A percentile compares a stretch with the other conserved stretches of the same genome.
These are phyloP conservation scores for Daldinia decipiens DNA, from an alignment of 495 filamentous ascomycete genomes.

Conservation along the genomic window DNA sequence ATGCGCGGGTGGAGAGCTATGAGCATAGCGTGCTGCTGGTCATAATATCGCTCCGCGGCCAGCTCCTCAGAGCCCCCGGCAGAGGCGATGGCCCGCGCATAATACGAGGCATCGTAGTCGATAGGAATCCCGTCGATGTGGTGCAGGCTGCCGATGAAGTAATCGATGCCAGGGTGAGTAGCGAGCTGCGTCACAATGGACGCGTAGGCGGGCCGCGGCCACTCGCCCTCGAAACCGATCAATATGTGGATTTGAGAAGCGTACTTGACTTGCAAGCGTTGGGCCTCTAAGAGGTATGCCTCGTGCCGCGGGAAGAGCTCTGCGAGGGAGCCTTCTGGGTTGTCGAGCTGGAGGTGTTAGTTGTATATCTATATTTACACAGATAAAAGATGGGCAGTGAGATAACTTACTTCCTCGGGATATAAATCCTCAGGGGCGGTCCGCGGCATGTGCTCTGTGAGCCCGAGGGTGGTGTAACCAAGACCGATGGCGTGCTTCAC, in stretches of 20 bases:
- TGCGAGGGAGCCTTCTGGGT: conserved; percentile 53
- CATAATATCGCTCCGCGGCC: conserved; percentile 84
- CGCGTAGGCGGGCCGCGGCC: conserved; percentile 76
- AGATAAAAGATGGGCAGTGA: background rate
- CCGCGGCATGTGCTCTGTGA: conserved; percentile 98
- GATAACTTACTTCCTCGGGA: conserved; percentile 81
- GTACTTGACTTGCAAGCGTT: conserved; percentile 76
- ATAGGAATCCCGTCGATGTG: conserved; percentile 88
- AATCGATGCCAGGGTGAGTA: conserved; percentile 72
- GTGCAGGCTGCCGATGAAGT: conserved; percentile 92
- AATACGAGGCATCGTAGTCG: conserved; percentile 79
- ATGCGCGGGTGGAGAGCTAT: conserved; percentile 75
- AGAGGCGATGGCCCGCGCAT: conserved; percentile 62
- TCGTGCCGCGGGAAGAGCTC: conserved; percentile 67
- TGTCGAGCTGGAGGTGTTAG: conserved; percentile 46
- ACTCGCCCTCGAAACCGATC: conserved; percentile 93
- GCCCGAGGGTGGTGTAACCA: conserved; percentile 81
- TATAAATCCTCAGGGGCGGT: conserved; percentile 78
- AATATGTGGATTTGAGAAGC: conserved; percentile 77
- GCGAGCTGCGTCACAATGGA: conserved; percentile 68
- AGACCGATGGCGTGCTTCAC: conserved; percentile 79
- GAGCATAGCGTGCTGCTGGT: conserved; percentile 86
- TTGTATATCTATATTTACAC: conserved; percentile 7
- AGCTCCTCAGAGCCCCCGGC: conserved; percentile 66
- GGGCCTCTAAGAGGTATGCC: conserved; percentile 76